A percentile compares a stretch with the other conserved stretches of the same genome.
These are phyloP conservation scores for Hemisphaericaspora xylofermentans DNA, from an alignment of 1,139 yeast genomes.

Conservation along the genomic window DNA sequence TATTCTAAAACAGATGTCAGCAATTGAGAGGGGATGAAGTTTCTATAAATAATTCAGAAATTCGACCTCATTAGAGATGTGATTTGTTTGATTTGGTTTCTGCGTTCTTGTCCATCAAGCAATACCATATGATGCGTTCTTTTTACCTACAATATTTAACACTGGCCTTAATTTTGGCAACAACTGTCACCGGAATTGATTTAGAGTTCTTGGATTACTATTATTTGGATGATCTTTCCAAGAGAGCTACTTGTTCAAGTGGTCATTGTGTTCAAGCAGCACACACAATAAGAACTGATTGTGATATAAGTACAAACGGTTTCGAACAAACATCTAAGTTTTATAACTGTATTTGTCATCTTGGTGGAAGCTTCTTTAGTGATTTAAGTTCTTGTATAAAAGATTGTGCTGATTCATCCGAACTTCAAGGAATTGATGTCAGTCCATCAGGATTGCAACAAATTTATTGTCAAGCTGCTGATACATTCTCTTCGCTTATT, in stretches of 20 bases:
- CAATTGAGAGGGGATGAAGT: too few species aligned
- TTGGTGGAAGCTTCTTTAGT: constrained; percentile 6
- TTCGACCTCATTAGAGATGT: too few species aligned
- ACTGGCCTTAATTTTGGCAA: too few species aligned
- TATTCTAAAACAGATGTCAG: too few species aligned
- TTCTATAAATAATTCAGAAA: too few species aligned
- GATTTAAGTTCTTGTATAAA: constrained; percentile 7
- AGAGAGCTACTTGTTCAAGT: neutral
- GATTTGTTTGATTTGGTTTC: too few species aligned
- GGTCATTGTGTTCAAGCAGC: constrained; percentile 4
- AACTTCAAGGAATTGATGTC: neutral
- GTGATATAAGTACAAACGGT: neutral
- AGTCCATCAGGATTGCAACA: constrained; percentile 4
- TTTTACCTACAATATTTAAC: too few species aligned
- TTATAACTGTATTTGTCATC: constrained; percentile 8
- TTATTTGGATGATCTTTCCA: too few species aligned
- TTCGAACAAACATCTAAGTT: neutral
- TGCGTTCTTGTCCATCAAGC: too few species aligned
- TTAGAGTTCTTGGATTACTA: too few species aligned
- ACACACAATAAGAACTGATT: neutral
- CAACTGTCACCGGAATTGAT: too few species aligned
- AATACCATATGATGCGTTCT: too few species aligned
- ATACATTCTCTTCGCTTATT: constrained; percentile 4
- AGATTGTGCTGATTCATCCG: constrained; percentile 1
- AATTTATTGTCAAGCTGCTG: constrained; percentile 8